These are phyloP conservation scores for Monosporascus sp. DNA, from an alignment of 2,329 filamentous ascomycete species.

Conservation along the genomic window DNA sequence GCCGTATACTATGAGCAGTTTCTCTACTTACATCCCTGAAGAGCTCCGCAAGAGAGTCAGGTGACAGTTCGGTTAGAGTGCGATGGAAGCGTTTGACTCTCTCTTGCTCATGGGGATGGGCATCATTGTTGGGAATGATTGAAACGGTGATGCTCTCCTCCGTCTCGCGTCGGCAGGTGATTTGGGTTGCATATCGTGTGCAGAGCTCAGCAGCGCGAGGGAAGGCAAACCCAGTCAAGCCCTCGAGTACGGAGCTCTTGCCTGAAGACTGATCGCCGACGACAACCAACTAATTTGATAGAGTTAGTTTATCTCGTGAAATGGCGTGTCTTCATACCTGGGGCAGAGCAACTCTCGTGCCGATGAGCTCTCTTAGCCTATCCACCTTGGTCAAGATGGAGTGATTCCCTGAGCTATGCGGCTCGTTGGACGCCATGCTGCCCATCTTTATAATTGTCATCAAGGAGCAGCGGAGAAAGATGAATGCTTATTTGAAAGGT, in stretches of 20 bases:
- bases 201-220: constrained; percentile 39
- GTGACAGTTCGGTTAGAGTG: constrained; percentile 16
- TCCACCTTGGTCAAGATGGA: constrained; percentile 30
- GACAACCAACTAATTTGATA: constrained; percentile 55
- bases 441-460: constrained; percentile 6
- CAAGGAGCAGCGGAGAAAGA: neutral
- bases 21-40: constrained; percentile 31
- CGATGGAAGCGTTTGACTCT: constrained; percentile 23
- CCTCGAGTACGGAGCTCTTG: constrained; percentile 80
- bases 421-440: neutral
- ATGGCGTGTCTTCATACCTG: constrained; percentile 14
- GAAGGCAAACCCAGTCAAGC: constrained; percentile 43
- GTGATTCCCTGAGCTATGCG: constrained; percentile 15
- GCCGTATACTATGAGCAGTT: neutral
- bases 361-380: constrained; percentile 36
- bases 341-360: constrained; percentile 25
- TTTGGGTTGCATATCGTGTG: constrained; percentile 44
- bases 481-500: no score
- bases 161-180: constrained; percentile 34
- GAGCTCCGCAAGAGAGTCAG: constrained; percentile 29
- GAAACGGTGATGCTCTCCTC: constrained; percentile 32
- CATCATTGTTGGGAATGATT: constrained; percentile 31
- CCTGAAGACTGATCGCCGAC: constrained; percentile 82
- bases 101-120: constrained; percentile 13
- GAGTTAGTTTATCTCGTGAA: constrained; percentile 36